Conservation (phyloP, 2,329 filamentous ascomycete genomes). For the Fusarium globosum region DNA sequence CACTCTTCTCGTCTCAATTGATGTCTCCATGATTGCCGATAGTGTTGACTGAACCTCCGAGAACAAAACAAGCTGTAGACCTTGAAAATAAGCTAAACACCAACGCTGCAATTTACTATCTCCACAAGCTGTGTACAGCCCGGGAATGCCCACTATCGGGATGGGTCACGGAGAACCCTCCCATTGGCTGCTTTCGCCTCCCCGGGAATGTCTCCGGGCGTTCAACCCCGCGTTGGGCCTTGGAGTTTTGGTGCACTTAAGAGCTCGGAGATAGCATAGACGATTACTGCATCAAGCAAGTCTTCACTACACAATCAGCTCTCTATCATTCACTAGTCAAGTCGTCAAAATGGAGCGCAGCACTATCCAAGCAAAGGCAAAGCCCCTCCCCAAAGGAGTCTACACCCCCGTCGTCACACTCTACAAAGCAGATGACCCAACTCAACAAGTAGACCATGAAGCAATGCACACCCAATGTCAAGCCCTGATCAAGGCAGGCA, state of each 20-base stretch:
- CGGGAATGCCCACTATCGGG: background rate
- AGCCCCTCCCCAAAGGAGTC: slow-evolving; percentile 55
- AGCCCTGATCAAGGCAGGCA: slow-evolving; percentile 55
- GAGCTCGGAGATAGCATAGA: slow-evolving; percentile 14
- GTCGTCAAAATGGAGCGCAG: slow-evolving; percentile 43
- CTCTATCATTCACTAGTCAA: background rate
- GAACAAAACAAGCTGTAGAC: background rate
- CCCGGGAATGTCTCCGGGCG: slow-evolving; percentile 3
- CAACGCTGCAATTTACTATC: background rate
- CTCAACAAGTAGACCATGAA: slow-evolving; percentile 57
- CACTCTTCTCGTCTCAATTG: slow-evolving; percentile 6
- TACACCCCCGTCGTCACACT: slow-evolving; percentile 61
- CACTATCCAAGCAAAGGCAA: slow-evolving; percentile 50
- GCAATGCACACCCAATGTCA: slow-evolving; percentile 58
- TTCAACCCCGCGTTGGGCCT: background rate
- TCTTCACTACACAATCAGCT: background rate
- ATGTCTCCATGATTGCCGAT: slow-evolving; percentile 18
- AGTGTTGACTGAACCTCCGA: background rate
- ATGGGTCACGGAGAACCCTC: slow-evolving; percentile 10
- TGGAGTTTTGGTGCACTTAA: slow-evolving; percentile 8
- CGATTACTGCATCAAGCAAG: background rate
- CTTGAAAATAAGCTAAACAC: slow-evolving; percentile 21
- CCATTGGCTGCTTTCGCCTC: background rate
- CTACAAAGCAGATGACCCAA: slow-evolving; percentile 53
- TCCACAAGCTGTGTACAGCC: background rate